These are phyloP conservation scores for Limtongozyma cylindracea DNA, from an alignment of 805 yeast genomes.

Conservation along the genomic window DNA sequence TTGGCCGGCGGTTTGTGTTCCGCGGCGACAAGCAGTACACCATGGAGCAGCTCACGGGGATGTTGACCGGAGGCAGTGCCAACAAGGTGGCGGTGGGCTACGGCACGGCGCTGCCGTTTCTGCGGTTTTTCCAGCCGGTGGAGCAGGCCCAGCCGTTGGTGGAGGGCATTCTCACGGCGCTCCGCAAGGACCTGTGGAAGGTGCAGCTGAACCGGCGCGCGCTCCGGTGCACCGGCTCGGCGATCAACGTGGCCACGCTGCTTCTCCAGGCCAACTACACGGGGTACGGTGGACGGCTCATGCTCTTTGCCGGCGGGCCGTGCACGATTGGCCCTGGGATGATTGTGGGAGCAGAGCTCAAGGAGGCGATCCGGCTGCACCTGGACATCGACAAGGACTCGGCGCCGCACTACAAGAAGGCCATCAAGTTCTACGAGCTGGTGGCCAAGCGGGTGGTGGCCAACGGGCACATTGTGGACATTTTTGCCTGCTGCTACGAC, in stretches of 20 bases:
- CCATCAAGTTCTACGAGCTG: constrained; percentile 56
- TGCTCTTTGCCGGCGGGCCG: constrained; percentile 86
- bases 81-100: constrained; percentile 8
- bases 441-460: constrained; percentile 46
- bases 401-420: constrained; percentile 76
- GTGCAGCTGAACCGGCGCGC: constrained; percentile 68
- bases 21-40: constrained; percentile 75
- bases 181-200: constrained; percentile 74
- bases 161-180: constrained; percentile 51
- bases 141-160: constrained; percentile 66
- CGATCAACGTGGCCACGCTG: constrained; percentile 63
- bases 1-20: constrained; percentile 59
- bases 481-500: constrained; percentile 89
- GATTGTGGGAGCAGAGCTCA: constrained; percentile 74
- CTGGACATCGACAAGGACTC: constrained; percentile 80
- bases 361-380: constrained; percentile 94
- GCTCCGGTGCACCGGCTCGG: constrained; percentile 80
- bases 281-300: constrained; percentile 70
- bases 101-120: constrained; percentile 8
- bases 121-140: constrained; percentile 49
- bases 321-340: constrained; percentile 89
- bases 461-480: constrained; percentile 62
- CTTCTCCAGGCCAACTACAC: constrained; percentile 64
- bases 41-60: constrained; percentile 35
- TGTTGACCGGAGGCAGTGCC: too few relatives aligned